A percentile compares a stretch with the other conserved stretches of the same genome.
Conservation (phyloP, 1,139 yeast species). For the Blastobotrys illinoisensis region DNA sequence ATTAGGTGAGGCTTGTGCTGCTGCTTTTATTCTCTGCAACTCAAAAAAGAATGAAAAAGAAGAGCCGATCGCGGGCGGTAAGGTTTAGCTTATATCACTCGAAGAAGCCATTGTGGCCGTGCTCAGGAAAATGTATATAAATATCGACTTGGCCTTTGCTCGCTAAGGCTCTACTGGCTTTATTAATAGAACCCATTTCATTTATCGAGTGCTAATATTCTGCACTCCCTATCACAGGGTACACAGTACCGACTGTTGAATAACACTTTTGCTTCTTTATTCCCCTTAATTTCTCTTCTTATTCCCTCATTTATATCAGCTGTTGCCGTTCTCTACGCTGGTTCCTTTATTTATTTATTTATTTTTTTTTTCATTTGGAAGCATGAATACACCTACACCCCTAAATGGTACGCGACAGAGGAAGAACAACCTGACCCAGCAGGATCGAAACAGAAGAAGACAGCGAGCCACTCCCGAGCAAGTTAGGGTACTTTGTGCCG, state of each 20-base stretch:
- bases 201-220: neutral
- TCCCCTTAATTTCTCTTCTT: neutral
- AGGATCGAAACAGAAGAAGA: conserved; percentile 37
- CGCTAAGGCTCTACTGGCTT: neutral
- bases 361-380: neutral
- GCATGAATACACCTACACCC: neutral
- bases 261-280: neutral
- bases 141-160: neutral
- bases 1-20: neutral
- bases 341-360: neutral
- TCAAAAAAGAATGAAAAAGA: neutral
- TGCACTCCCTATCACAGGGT: neutral
- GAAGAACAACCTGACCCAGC: conserved; percentile 30
- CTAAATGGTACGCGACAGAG: neutral
- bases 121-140: neutral
- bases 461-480: conserved; percentile 77
- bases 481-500: conserved; percentile 58
- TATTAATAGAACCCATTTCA: neutral
- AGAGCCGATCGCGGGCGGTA: neutral
- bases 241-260: neutral
- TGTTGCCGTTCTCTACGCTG: neutral
- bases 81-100: neutral
- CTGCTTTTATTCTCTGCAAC: neutral
- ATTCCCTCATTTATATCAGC: neutral
- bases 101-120: neutral